Conservation (phyloP, 2,329 filamentous ascomycete genomes). For the Colletotrichum sp. region DNA sequence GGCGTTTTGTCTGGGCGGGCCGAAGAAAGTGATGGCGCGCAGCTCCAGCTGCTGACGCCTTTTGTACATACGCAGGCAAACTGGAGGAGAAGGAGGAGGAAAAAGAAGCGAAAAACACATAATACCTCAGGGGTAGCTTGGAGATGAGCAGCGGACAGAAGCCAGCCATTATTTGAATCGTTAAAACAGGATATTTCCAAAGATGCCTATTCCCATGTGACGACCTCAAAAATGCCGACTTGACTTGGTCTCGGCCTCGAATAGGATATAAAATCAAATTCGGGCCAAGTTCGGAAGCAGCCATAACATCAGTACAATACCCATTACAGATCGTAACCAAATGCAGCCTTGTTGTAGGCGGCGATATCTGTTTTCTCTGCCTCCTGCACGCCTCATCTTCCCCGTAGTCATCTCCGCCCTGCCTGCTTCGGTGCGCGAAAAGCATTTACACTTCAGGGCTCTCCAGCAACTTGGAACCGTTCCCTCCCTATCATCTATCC, state of each 20-base stretch:
- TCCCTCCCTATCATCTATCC: not conserved
- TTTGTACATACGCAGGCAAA: constrained; percentile 15
- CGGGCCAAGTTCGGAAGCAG: not conserved
- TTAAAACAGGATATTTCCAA: not conserved
- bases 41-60: not conserved
- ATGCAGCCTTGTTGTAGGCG: not conserved
- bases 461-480: not conserved
- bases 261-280: not conserved
- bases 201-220: not conserved
- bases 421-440: not conserved
- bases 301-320: not conserved
- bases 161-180: not conserved
- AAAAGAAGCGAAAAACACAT: constrained; percentile 13
- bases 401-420: not conserved
- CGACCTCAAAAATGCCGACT: not conserved
- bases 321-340: not conserved
- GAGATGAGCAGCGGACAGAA: constrained; percentile 10
- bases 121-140: constrained; percentile 9
- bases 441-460: not conserved
- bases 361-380: not conserved
- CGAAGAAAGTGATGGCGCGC: constrained; percentile 6
- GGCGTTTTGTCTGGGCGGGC: constrained; percentile 4
- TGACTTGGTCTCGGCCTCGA: not conserved
- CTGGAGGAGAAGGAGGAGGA: not conserved
- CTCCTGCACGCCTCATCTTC: not conserved